A percentile compares a stretch with the other conserved stretches of the same genome.
Conservation (phyloP, 2,329 filamentous ascomycete species). For the Claviceps citrina region DNA sequence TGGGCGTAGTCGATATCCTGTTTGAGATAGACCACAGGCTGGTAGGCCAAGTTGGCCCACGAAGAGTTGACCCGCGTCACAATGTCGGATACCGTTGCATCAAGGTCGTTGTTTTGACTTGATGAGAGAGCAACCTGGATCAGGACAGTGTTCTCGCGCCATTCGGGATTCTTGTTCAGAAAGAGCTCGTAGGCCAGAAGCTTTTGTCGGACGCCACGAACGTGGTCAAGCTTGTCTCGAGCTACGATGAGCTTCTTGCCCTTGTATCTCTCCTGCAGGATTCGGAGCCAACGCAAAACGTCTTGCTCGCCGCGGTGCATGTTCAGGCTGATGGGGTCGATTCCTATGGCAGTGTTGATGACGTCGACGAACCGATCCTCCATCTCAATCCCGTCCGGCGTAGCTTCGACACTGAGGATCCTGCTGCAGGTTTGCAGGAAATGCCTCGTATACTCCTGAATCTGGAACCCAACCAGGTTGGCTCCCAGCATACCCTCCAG, state of each 20-base stretch:
- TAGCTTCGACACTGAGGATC: slow-evolving; percentile 77
- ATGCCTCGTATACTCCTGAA: slow-evolving; percentile 80
- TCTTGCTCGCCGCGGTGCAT: slow-evolving; percentile 55
- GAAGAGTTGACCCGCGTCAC: slow-evolving; percentile 86
- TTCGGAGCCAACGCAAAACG: slow-evolving; percentile 63
- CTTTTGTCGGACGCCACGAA: slow-evolving; percentile 87
- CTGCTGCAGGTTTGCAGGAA: slow-evolving; percentile 93
- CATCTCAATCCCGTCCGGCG: slow-evolving; percentile 71
- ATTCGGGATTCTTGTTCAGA: slow-evolving; percentile 83
- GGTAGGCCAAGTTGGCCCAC: slow-evolving; percentile 80
- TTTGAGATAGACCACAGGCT: slow-evolving; percentile 83
- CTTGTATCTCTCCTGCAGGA: slow-evolving; percentile 68
- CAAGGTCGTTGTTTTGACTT: slow-evolving; percentile 73
- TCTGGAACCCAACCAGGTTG: slow-evolving; percentile 87
- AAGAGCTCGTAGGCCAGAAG: slow-evolving; percentile 84
- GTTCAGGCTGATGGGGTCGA: slow-evolving; percentile 65
- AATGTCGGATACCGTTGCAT: slow-evolving; percentile 81
- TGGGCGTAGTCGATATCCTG: slow-evolving; percentile 89
- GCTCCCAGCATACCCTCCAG: slow-evolving; percentile 86
- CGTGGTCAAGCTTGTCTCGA: slow-evolving; percentile 83
- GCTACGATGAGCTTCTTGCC: slow-evolving; percentile 85
- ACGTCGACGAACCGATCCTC: slow-evolving; percentile 92
- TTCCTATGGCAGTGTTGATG: slow-evolving; percentile 71
- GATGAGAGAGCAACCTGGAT: slow-evolving; percentile 90
- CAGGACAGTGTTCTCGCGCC: slow-evolving; percentile 73